Base-by-base conservation (phyloP, 371 early-diverging fungal genomes). In the Syncephalastrum sp. region DNA sequence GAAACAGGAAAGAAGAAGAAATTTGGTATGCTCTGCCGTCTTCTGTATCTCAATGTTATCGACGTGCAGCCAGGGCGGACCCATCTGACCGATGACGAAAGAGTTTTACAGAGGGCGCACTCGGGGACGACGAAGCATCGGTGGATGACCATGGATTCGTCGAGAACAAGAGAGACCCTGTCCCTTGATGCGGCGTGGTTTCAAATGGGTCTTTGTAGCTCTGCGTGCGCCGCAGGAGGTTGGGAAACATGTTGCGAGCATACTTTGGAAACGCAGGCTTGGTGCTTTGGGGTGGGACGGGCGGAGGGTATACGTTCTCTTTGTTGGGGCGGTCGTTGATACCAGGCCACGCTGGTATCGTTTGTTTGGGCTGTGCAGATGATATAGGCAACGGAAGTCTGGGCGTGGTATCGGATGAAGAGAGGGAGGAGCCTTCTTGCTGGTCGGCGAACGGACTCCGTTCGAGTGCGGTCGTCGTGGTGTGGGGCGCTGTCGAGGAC, bases 201-300 rank as follows among this genome's bases (percentile, higher is more conserved):
- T 27, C 17, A 48, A 38, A 38, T 33, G 25, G 47, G 50, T 51
- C 41, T 43, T 50, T 21, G 38, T 56, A 61, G 50, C 68, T 68
- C 27, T 65, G 72, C 21, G 65, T 71, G 42, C 72, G 57, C 21
- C 65, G 63, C 27, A 71, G 49, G 14, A 57, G 33, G 42, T 45
- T 61, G 10, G 57, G 56, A 5, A 57, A 61, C 3, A 56, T 57
- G 24, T 67, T 61, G 55, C 71, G 61, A 17, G 77, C 55, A 45
- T 77, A 77, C 50, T 68, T 70, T 6, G 67, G 74, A 45, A 65
- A 71, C 46, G 60, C 57, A 47, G 77, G 74, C 44, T 77, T 77
- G 4, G 72, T 77, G 25, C 62, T 44, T 61, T 77, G 77, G 33
- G 61, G 54, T 21, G 77, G 77, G 23, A 77, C 74, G 53, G 74